phyloP scores from a whole-genome alignment of 495 filamentous ascomycete species.

The Aspergillus homomorphus region DNA sequence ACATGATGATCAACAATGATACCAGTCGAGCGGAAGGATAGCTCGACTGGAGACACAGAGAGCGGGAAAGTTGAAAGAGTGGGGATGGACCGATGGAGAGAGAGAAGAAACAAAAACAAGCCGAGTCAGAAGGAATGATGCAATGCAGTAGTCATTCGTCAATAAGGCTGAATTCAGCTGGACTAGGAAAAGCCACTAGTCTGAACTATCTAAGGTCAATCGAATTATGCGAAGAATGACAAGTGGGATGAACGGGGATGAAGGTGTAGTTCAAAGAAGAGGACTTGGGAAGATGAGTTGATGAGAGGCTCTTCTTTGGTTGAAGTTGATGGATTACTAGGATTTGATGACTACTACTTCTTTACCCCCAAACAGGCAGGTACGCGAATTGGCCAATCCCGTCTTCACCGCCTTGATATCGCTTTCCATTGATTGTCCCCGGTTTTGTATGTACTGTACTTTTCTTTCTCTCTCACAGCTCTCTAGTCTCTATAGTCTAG shows the following conservation, averaged over 20 bases:
- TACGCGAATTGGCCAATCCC: background rate
- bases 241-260: too few relatives aligned
- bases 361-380: background rate
- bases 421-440: too few relatives aligned
- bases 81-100: too few relatives aligned
- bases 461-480: background rate
- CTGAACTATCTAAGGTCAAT: too few relatives aligned
- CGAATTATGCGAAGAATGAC: too few relatives aligned
- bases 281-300: too few relatives aligned
- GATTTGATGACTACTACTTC: background rate
- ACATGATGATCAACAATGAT: background rate
- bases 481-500: background rate
- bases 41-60: background rate
- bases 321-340: too few relatives aligned
- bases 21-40: background rate
- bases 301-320: too few relatives aligned
- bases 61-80: too few relatives aligned
- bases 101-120: constrained; percentile 12
- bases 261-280: too few relatives aligned
- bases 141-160: constrained; percentile 2
- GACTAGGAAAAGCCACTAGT: background rate
- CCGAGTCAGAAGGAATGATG: background rate
- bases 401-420: background rate
- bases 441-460: background rate
- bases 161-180: background rate